These are phyloP conservation scores for Omphalotus guepiniiformis DNA, from an alignment of 768 basidiomycete species.

Conservation along the genomic window DNA sequence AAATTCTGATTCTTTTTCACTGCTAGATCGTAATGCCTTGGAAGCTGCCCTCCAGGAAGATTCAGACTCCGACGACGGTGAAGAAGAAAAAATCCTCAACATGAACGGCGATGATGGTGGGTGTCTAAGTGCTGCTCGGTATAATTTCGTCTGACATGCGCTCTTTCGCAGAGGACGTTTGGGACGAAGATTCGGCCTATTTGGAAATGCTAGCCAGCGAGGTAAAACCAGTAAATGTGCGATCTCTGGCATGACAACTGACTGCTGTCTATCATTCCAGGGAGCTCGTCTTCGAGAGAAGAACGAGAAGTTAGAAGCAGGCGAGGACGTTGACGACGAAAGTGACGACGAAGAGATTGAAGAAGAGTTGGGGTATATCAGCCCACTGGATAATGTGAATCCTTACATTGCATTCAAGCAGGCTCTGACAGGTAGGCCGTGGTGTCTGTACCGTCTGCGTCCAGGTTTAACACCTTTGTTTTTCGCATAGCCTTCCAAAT, in stretches of 20 bases:
- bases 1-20: background rate
- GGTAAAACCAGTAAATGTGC: conserved; percentile 34
- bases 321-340: conserved; percentile 47
- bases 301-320: conserved; percentile 36
- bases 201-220: conserved; percentile 82
- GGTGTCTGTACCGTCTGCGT: conserved; percentile 4
- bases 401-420: conserved; percentile 76
- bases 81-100: conserved; percentile 55
- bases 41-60: conserved; percentile 45
- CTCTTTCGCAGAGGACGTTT: conserved; percentile 66
- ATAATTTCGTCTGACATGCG: background rate
- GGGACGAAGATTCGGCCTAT: conserved; percentile 88
- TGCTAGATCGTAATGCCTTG: conserved; percentile 54
- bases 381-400: conserved; percentile 75
- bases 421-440: conserved; percentile 63
- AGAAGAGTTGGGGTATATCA: conserved; percentile 85
- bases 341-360: conserved; percentile 56
- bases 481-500: conserved; percentile 61
- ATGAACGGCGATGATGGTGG: conserved; percentile 65
- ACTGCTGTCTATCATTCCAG: conserved; percentile 29
- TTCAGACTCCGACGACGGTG: conserved; percentile 40
- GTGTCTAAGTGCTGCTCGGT: background rate
- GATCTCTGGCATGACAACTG: background rate
- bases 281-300: conserved; percentile 70
- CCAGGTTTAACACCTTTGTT: conserved; percentile 5